Conservation (phyloP, 805 yeast species). For the Teunomyces funiuensis region DNA sequence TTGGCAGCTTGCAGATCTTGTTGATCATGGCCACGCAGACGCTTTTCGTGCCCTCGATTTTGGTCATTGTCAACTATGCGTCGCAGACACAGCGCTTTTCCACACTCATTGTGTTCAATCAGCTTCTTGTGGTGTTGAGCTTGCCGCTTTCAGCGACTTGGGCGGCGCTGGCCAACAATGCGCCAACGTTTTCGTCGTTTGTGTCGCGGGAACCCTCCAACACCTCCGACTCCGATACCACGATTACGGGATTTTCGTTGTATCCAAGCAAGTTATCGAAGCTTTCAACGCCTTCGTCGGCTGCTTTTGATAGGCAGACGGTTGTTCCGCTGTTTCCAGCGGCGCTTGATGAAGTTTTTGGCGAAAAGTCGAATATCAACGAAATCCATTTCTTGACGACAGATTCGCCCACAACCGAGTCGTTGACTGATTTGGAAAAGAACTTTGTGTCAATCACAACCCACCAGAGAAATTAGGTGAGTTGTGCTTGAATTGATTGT, state of each 20-base stretch:
- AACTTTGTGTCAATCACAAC: constrained; percentile 10
- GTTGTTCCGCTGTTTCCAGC: neutral
- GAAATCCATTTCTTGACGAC: neutral
- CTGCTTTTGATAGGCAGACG: neutral
- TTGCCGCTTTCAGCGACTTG: constrained; percentile 85
- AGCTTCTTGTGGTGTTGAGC: constrained; percentile 65
- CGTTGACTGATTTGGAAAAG: constrained; percentile 5
- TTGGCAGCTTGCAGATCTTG: constrained; percentile 77
- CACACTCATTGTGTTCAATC: constrained; percentile 51
- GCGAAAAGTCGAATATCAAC: neutral
- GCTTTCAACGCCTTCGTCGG: constrained; percentile 5
- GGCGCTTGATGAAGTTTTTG: neutral
- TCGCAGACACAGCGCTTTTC: constrained; percentile 25
- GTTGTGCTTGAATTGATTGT: no score
- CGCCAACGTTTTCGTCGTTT: constrained; percentile 17
- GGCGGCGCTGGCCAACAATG: constrained; percentile 71
- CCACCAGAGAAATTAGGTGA: constrained; percentile 10
- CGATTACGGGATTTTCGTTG: constrained; percentile 7
- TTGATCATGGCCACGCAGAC: constrained; percentile 82
- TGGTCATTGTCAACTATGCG: constrained; percentile 57
- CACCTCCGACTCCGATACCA: neutral
- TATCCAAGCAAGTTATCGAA: constrained; percentile 14
- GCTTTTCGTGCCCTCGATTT: constrained; percentile 70
- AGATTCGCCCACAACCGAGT: neutral
- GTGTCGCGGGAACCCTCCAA: neutral